Evolutionary conservation across 306 rosid genomes (phyloP), one percentile per base, ranked within the genome.

Genomic region (Biancaea sappan): DNA sequence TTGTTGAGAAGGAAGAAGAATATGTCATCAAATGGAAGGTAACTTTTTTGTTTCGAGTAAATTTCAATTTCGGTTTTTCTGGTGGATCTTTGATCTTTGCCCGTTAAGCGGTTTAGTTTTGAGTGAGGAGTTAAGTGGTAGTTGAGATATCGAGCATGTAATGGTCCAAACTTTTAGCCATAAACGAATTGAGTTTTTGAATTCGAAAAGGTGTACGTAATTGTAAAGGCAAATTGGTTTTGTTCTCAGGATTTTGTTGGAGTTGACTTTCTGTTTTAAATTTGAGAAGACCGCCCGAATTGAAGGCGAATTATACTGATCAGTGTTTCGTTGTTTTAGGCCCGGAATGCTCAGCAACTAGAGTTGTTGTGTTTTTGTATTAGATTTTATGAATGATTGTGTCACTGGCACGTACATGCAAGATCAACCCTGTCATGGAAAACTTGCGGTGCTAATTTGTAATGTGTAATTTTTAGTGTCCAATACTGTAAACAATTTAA

Each of bases 11-110:
- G 73, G 97, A 94, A 79, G 97, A 91, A 73, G 89, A 78, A 22
- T 89, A 88, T 69, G 81, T 90, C 25, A 91, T 88, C 76, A 81
- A 61, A 69, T 85, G 86, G 93, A 91, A 82, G 92, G 97, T 89
- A 66, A 18, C 28, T 14, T 12, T 18, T 51, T 15, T 8, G 28
- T 41, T 64, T 12, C 52, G 3, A 21, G 18, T 37, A 21, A 3
- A 1, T 11, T 65, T 32, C 14, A 8, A 25, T 25, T 7, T 26
- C 3, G 25, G 14, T n/a, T n/a, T n/a, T n/a, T n/a, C n/a, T n/a
- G n/a, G n/a, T n/a, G n/a, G n/a, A n/a, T n/a, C n/a, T n/a, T n/a
- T n/a, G n/a, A n/a, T n/a, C n/a, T n/a, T n/a, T n/a, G n/a, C n/a
- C n/a, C n/a, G n/a, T n/a, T n/a, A n/a, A n/a, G n/a, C n/a, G n/a